Base-by-base conservation (phyloP, 1,284 basidiomycete genomes). In the Puccinia triticina region DNA sequence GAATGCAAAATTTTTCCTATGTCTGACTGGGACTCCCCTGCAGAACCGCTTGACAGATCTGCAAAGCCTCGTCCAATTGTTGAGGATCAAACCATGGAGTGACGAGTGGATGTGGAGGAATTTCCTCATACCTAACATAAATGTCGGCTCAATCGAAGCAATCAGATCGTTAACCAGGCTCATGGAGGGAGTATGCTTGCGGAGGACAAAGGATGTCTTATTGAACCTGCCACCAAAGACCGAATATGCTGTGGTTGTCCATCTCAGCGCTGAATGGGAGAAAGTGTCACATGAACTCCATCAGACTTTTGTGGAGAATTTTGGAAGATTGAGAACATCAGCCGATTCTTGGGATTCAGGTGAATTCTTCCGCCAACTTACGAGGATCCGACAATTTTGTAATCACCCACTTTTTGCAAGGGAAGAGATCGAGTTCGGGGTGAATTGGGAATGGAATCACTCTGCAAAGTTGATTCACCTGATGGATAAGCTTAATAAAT, bases 51-150 rank as follows among this genome's bases (percentile, higher is more conserved):
- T 71, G 5, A 71, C 40, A 1, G 26, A 71, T 23, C 11, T 71
- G 16, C 67, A 71, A 71, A 71, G 67, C 67, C 37, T 71, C 7
- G 37, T 71, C 12, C 34, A 1, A 4, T 16, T 71, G 11, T 18
- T 71, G 3, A 71, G 48, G 21, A 71, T 71, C 43, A 21, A 34
- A 34, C 67, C 67, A 11, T 71, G 46, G 67, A 23, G 37, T 16
- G 32, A 71, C 29, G 40, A 71, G 26, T 71, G 67, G 43, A 71
- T 71, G 16, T 71, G 67, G 67, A 2, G 29, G 37, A 32, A 71
- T 32, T 37, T 40, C 14, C 67, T 71, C n/a, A 71, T 48, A 10
- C 67, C 32, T n/a, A n/a, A n/a, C n/a, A n/a, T n/a, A n/a, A n/a
- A n/a, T n/a, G n/a, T n/a, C n/a, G n/a, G n/a, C n/a, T n/a, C n/a